Evolutionary conservation across 2,329 filamentous ascomycete genomes (phyloP).

Genomic region (Scytalidium sp.): DNA sequence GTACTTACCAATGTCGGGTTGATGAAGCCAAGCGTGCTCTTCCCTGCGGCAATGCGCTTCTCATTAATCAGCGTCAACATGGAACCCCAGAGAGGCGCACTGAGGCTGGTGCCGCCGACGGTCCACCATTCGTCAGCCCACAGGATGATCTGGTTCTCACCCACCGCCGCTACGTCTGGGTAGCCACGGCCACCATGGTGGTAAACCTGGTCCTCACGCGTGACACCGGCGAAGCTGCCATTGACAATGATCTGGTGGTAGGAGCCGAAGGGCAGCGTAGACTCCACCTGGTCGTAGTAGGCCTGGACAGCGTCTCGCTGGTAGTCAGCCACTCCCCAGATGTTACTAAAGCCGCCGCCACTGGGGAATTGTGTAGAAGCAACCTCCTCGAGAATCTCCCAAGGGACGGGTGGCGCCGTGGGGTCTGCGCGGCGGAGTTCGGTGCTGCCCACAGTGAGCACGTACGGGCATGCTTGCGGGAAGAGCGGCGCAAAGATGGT

Average conservation of each 20-base stretch:
- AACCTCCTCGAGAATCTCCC: conserved; percentile 3
- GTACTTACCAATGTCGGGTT: conserved; percentile 31
- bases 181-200: conserved; percentile 43
- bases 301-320: conserved; percentile 13
- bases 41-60: conserved; percentile 32
- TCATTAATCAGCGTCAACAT: conserved; percentile 39
- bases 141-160: background rate
- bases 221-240: background rate
- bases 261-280: background rate
- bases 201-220: conserved; percentile 21
- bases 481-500: background rate
- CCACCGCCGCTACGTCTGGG: conserved; percentile 34
- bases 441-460: background rate
- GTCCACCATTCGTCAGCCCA: background rate
- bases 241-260: background rate
- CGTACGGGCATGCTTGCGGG: background rate
- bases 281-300: background rate
- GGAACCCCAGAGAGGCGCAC: conserved; percentile 35
- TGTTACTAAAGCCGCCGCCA: conserved; percentile 46
- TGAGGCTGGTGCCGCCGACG: conserved; percentile 39
- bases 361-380: conserved; percentile 36
- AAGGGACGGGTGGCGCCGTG: background rate
- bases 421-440: background rate
- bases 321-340: conserved; percentile 19
- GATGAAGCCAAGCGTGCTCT: conserved; percentile 37